Conservation (phyloP, 192 early-diverging fungal genomes). For the Tieghemiomyces parasiticus region DNA sequence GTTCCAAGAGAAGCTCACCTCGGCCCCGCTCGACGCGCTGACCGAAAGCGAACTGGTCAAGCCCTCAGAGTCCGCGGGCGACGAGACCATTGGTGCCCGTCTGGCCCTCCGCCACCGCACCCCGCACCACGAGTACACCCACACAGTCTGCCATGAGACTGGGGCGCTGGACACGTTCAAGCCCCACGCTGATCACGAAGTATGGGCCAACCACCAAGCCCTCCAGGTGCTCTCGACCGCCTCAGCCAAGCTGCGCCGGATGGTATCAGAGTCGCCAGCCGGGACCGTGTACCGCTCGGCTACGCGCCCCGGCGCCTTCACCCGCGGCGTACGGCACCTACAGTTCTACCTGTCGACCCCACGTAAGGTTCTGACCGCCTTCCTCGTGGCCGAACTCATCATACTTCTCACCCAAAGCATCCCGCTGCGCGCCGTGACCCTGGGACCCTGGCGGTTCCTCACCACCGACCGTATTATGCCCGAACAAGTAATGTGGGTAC, state of each 20-base stretch:
- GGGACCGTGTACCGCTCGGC: background rate
- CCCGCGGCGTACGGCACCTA: background rate
- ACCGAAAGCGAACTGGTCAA: background rate
- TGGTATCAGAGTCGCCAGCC: background rate
- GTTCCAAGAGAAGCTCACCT: background rate
- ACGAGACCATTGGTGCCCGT: background rate
- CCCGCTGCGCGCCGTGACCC: background rate
- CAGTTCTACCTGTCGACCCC: background rate
- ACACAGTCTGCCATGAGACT: background rate
- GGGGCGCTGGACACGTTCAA: background rate
- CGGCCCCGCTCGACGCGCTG: background rate
- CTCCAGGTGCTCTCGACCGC: background rate
- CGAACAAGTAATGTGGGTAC: background rate
- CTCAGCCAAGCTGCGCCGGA: background rate
- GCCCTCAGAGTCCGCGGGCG: too few species aligned
- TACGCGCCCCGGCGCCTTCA: background rate
- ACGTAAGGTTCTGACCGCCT: background rate
- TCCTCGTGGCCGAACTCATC: background rate
- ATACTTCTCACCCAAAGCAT: background rate
- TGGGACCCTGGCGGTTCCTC: conserved; percentile 2
- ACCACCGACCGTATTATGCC: background rate
- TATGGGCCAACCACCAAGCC: background rate
- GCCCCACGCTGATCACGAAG: background rate
- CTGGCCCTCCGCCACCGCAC: background rate
- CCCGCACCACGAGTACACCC: too few species aligned